A percentile compares a stretch with the other conserved stretches of the same genome.
Evolutionary conservation across 441 rosid genomes (phyloP).

Genomic region (Euphorbia schlechtendalii): DNA sequence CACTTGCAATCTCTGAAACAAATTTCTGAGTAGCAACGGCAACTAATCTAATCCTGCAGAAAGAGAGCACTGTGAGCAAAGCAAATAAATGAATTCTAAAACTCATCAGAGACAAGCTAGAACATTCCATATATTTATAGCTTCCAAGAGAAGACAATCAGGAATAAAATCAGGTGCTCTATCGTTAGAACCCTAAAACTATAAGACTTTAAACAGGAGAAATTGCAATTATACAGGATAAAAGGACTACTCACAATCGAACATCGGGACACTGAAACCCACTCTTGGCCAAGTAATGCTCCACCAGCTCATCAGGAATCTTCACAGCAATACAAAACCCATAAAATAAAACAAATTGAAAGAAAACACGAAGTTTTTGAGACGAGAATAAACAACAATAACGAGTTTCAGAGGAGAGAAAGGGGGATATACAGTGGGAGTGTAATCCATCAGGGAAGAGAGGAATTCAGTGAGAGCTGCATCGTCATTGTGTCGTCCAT

Average conservation of each 20-base stretch:
- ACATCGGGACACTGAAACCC: constrained; percentile 93
- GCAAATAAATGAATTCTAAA: no score
- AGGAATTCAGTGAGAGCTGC: constrained; percentile 73
- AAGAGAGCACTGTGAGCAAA: not conserved
- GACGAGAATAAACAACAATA: not conserved
- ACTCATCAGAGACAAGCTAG: not conserved
- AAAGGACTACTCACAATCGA: constrained; percentile 65
- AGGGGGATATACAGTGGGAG: constrained; percentile 52
- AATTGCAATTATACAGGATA: not conserved
- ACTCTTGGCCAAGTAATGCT: constrained; percentile 86
- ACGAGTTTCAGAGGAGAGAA: not conserved
- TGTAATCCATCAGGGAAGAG: constrained; percentile 73
- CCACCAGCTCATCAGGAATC: constrained; percentile 94
- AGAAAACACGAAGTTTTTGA: not conserved
- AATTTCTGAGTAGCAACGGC: constrained; percentile 96
- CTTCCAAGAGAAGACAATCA: no score
- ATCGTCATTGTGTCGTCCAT: constrained; percentile 38
- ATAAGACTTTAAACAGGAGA: not conserved
- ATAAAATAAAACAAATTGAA: not conserved
- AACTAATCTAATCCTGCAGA: constrained; percentile 70
- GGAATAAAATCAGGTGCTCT: no score
- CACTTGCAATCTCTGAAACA: constrained; percentile 80
- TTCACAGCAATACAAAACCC: constrained; percentile 15
- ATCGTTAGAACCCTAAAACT: no score
- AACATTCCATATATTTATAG: not conserved